Conservation (phyloP, 2,329 filamentous ascomycete genomes). For the Tricladium varicosporioides region DNA sequence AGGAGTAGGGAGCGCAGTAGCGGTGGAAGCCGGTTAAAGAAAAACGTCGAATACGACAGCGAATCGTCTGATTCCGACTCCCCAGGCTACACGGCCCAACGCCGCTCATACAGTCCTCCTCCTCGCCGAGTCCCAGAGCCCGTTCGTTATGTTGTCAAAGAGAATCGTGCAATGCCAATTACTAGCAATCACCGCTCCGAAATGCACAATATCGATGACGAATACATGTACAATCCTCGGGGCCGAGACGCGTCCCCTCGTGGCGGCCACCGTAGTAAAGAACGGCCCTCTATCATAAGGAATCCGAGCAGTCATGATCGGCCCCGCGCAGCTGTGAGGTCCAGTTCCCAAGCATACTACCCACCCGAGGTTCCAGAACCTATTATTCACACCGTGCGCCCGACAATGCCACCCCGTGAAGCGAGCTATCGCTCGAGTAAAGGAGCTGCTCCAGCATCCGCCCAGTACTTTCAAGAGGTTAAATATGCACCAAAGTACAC, state of each 20-base stretch:
- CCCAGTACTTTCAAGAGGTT: conserved; percentile 11
- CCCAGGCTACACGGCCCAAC: conserved; percentile 13
- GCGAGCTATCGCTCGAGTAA: conserved; percentile 11
- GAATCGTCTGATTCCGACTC: conserved; percentile 21
- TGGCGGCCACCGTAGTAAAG: conserved; percentile 10
- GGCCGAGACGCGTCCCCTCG: conserved; percentile 27
- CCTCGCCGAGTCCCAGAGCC: conserved; percentile 12
- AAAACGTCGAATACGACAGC: conserved; percentile 16
- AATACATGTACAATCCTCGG: conserved; percentile 11
- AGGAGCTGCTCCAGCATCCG: not conserved
- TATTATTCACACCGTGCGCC: conserved; percentile 12
- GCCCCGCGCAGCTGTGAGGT: not conserved
- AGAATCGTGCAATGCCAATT: conserved; percentile 24
- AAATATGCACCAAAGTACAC: conserved; percentile 15
- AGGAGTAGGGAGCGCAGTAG: conserved; percentile 16
- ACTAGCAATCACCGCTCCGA: conserved; percentile 20
- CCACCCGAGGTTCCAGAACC: conserved; percentile 17
- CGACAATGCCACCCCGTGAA: conserved; percentile 20
- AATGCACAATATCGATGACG: conserved; percentile 17
- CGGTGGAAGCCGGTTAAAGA: conserved; percentile 24
- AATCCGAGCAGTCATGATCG: conserved; percentile 8
- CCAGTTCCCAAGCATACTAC: conserved; percentile 19
- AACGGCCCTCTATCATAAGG: conserved; percentile 18
- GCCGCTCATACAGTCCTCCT: conserved; percentile 22
- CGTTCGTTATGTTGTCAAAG: conserved; percentile 26